Evolutionary conservation across 352 stramenopile species (phyloP).

Genomic region (Aphanomyces euteiches): DNA sequence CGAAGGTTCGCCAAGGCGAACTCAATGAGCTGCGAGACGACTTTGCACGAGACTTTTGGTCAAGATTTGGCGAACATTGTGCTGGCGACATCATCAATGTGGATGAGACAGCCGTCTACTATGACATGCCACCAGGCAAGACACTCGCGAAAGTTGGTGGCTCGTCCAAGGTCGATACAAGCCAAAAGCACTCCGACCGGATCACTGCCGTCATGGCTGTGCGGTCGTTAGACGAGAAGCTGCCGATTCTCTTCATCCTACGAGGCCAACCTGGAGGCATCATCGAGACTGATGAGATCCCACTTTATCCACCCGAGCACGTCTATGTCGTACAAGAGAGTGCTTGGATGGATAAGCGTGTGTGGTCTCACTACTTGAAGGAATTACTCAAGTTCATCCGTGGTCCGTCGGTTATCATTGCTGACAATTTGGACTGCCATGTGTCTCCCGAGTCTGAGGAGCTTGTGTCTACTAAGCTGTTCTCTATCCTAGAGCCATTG

Average conservation of each 20-base stretch:
- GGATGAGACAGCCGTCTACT: constrained; percentile 3
- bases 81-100: neutral
- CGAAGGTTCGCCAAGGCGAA: neutral
- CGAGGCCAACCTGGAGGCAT: neutral
- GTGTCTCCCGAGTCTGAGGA: neutral
- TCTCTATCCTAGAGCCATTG: neutral
- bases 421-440: neutral
- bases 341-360: constrained; percentile 1
- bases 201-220: constrained; percentile 2
- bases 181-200: constrained; percentile 7
- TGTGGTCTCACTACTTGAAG: neutral
- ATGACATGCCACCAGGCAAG: constrained; percentile 13
- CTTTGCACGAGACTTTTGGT: neutral
- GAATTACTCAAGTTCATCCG: neutral
- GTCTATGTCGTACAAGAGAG: neutral
- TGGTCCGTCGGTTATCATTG: neutral
- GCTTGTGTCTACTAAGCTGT: neutral
- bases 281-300: neutral
- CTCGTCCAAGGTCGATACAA: constrained; percentile 8
- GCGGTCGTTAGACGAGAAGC: neutral
- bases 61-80: neutral
- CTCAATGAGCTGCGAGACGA: neutral
- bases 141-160: neutral
- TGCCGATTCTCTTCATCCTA: neutral
- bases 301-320: neutral